Evolutionary conservation across 495 filamentous ascomycete genomes (phyloP).

Genomic region (Cercophora samala): DNA sequence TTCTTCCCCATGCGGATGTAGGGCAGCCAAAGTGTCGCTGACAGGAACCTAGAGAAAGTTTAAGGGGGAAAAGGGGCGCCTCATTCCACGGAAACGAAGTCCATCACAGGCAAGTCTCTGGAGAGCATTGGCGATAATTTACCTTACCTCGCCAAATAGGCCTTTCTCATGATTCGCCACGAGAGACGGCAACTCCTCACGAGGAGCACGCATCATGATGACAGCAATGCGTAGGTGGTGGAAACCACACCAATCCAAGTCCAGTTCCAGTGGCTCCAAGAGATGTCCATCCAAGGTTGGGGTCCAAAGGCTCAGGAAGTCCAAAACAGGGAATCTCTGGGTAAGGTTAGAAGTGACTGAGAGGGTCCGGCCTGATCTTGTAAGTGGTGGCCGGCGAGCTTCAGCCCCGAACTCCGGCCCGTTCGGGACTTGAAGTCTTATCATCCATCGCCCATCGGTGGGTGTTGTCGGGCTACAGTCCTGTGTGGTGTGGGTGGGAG

Average conservation of each 20-base stretch:
- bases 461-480: background rate
- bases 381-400: conserved; percentile 3
- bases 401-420: background rate
- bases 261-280: background rate
- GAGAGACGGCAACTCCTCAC: background rate
- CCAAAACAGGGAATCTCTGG: background rate
- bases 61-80: background rate
- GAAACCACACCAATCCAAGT: background rate
- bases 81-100: background rate
- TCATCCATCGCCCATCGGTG: background rate
- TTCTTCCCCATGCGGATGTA: background rate
- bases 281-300: background rate
- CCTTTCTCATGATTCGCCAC: background rate
- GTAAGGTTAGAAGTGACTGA: background rate
- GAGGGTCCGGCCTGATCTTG: background rate
- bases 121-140: background rate
- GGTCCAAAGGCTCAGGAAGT: background rate
- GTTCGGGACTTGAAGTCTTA: background rate
- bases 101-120: background rate
- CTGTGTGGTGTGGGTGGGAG: conserved; percentile 5
- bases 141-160: background rate
- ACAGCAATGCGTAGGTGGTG: background rate
- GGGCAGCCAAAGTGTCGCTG: background rate
- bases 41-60: background rate
- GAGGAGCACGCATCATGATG: background rate